Evolutionary conservation across 306 rosid species (phyloP), one percentile per base, ranked within the genome.

Genomic region (Geum urbanum): DNA sequence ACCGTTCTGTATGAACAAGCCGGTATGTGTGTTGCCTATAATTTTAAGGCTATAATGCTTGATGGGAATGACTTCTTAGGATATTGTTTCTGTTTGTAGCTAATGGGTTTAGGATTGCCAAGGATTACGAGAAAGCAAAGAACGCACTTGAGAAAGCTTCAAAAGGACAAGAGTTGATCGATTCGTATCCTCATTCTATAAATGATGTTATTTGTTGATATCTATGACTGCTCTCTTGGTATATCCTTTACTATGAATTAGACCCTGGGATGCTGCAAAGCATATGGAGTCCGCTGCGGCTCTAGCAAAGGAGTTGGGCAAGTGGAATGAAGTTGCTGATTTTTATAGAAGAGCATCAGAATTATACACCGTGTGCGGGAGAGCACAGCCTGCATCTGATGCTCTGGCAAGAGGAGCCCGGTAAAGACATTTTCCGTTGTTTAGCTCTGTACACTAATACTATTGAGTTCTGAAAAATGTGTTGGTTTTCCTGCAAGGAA

Each of bases 211-310:
- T 47, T 41, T 9, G 67, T 2, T 69, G 73, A 69, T 66, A 7
- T 50, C 13, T 22, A 43, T 37, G 67, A 39, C 51, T 71, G 58
- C 56, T 53, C 41, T 53, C 35, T 51, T 46, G 55, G 16, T 67
- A 51, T 72, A 50, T 74, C 91, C 88, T 89, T 84, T 67, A 87
- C 84, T 40, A 74, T 77, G 71, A 20, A 73, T 72, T 66, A 94
- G 98, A 83, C 97, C 95, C 58, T 91, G 98, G 98, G 97, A 94
- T 72, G 96, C 98, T 18, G 97, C 98, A 70, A 91, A 86, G 82
- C 97, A 87, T 79, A 90, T 94, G 96, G 98, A 94, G 81, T 90
- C 98, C 74, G 97, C 98, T 2, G 97, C 87, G 65, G 90, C 84
- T 77, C 80, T 87, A 55, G 98, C 96, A 20, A 94, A 94, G 85